Evolutionary conservation across 768 basidiomycete species (phyloP), one percentile per base, ranked within the genome.

Genomic region (Trametes cingulata): DNA sequence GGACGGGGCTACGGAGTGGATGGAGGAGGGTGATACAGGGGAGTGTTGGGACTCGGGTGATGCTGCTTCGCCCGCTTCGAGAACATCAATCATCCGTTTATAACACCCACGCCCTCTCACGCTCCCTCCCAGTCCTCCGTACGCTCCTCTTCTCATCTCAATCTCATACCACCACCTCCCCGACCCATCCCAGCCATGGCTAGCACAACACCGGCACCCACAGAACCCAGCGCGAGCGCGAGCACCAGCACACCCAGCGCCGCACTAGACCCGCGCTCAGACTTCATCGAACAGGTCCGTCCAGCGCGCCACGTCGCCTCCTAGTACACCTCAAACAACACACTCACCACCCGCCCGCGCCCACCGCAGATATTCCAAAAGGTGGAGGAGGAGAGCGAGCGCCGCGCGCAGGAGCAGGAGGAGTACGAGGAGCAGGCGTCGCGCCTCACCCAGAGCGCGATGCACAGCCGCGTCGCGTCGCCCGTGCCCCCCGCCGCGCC

Each of bases 311-410:
- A 19, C 54, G 53, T 47, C 33, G 20, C 5, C 48, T 36, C 43
- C 9, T 37, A 8, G 27, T 10, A 5, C 47, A 14, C 25, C 13
- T 22, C 17, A 25, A 13, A 9, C n/a, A 12, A 36, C 36, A n/a
- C n/a, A n/a, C n/a, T n/a, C 49, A 8, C 27, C 25, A 33, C 33
- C 27, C 9, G 15, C 35, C 22, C 14, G n/a, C n/a, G n/a, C 50
- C 17, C 50, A 7, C 6, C 3, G 17, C 62, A 87, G 85, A 83
- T 81, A 59, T 86, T 87, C 70, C 79, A 75, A 61, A 76, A 76
- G 61, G 79, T 87, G 20, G 85, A 87, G 65, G 75, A 81, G 59
- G 83, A 82, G 65, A 84, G 77, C 67, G 82, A 82, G 64, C 75
- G 76, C 36, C 77, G 80, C 35, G 83, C 81, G 13, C 69, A 60